These are phyloP conservation scores for Helotiales sp. DNA, from an alignment of 2,329 filamentous ascomycete genomes.

Conservation along the genomic window DNA sequence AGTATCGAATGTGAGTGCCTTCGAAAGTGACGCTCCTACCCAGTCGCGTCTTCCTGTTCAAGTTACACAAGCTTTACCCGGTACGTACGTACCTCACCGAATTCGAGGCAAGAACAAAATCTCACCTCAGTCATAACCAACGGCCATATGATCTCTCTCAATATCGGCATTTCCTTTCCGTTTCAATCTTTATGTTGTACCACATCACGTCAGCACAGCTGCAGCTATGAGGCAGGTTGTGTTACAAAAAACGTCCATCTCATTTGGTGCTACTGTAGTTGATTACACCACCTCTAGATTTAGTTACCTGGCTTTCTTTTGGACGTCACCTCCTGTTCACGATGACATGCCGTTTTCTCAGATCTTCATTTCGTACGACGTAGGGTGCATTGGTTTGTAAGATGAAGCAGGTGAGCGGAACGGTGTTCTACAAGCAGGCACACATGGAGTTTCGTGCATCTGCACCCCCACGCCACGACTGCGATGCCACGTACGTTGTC, in stretches of 20 bases:
- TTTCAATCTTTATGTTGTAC: too few species aligned
- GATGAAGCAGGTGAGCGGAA: not conserved
- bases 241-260: too few species aligned
- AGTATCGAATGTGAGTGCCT: too few species aligned
- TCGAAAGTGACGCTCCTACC: not conserved
- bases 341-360: not conserved
- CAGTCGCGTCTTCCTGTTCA: not conserved
- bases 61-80: not conserved
- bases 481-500: constrained; percentile 12
- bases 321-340: too few species aligned
- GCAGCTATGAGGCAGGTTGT: too few species aligned
- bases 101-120: not conserved
- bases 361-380: not conserved
- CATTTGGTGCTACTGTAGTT: too few species aligned
- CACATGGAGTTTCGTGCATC: not conserved
- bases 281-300: too few species aligned
- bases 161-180: too few species aligned
- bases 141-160: too few species aligned
- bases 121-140: too few species aligned
- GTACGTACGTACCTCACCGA: not conserved
- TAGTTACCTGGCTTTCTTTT: too few species aligned
- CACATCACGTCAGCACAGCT: too few species aligned
- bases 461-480: constrained; percentile 6
- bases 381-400: not conserved
- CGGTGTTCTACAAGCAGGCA: not conserved